A percentile compares a stretch with the other conserved stretches of the same genome.
Conservation (phyloP, 352 stramenopile genomes). For the Phytopythium litorale region DNA sequence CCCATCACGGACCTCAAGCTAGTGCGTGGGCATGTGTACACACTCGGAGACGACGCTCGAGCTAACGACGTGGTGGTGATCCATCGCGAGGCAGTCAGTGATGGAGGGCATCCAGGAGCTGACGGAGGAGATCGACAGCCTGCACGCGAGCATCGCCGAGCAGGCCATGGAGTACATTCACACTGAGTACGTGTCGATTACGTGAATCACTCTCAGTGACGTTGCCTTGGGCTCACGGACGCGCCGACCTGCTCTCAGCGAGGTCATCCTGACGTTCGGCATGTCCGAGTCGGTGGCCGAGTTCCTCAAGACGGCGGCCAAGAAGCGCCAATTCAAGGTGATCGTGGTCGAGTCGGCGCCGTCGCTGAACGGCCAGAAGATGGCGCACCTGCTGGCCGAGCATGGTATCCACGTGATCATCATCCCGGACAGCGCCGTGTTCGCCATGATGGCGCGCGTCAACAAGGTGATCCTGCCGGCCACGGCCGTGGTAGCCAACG, state of each 20-base stretch:
- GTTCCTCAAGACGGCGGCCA: slow-evolving; percentile 86
- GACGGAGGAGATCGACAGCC: slow-evolving; percentile 93
- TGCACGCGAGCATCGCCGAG: slow-evolving; percentile 95
- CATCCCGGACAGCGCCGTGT: slow-evolving; percentile 96
- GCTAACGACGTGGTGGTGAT: not conserved
- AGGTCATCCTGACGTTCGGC: slow-evolving; percentile 96
- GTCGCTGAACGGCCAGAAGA: slow-evolving; percentile 89
- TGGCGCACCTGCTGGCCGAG: slow-evolving; percentile 87
- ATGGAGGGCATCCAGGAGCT: slow-evolving; percentile 96
- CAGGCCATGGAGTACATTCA: slow-evolving; percentile 97
- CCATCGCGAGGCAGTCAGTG: slow-evolving; percentile 32
- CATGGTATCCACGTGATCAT: slow-evolving; percentile 93
- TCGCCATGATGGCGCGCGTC: slow-evolving; percentile 97
- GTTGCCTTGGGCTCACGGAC: too few relatives aligned
- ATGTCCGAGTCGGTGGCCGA: slow-evolving; percentile 90
- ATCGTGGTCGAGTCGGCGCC: slow-evolving; percentile 93
- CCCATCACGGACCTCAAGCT: slow-evolving; percentile 81
- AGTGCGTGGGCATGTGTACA: slow-evolving; percentile 17
- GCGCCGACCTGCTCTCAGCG: slow-evolving; percentile 27
- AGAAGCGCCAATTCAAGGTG: slow-evolving; percentile 95
- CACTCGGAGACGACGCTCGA: not conserved
- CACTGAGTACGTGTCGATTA: slow-evolving; percentile 67
- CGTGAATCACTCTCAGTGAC: not conserved
- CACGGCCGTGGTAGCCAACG: slow-evolving; percentile 96
- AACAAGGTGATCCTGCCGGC: slow-evolving; percentile 97